These are phyloP conservation scores for Tulasnella sp. DNA, from an alignment of 768 basidiomycete genomes.

Conservation along the genomic window DNA sequence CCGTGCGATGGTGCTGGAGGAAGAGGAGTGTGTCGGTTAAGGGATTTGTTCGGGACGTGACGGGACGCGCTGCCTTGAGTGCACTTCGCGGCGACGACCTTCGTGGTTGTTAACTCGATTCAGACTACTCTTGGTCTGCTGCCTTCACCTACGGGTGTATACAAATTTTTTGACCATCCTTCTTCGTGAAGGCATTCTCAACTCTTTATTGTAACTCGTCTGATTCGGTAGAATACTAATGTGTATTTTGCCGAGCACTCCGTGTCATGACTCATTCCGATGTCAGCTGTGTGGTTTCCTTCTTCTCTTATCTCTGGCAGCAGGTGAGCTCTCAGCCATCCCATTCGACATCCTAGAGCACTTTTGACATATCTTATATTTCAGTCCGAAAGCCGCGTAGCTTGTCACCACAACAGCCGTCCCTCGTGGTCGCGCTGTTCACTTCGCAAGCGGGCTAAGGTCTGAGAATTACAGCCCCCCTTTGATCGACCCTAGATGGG, in stretches of 20 bases:
- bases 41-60: slow-evolving; percentile 18
- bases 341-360: too few relatives aligned
- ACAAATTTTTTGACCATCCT: slow-evolving; percentile 29
- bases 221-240: too few relatives aligned
- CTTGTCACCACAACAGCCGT: not conserved
- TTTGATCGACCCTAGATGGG: slow-evolving; percentile 51
- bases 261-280: too few relatives aligned
- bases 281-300: too few relatives aligned
- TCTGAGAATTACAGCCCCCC: slow-evolving; percentile 64
- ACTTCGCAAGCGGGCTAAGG: slow-evolving; percentile 69
- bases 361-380: too few relatives aligned
- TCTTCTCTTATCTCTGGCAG: too few relatives aligned
- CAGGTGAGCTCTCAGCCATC: too few relatives aligned
- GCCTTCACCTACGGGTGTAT: slow-evolving; percentile 18
- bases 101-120: slow-evolving; percentile 42
- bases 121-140: slow-evolving; percentile 61
- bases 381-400: not conserved
- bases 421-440: not conserved
- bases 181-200: slow-evolving; percentile 15
- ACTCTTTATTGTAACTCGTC: too few relatives aligned
- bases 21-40: slow-evolving; percentile 15
- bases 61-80: slow-evolving; percentile 41
- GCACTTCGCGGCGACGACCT: slow-evolving; percentile 51
- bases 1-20: too few relatives aligned
- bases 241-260: too few relatives aligned